Evolutionary conservation across 768 basidiomycete species (phyloP).

Genomic region (Suillus americanus): DNA sequence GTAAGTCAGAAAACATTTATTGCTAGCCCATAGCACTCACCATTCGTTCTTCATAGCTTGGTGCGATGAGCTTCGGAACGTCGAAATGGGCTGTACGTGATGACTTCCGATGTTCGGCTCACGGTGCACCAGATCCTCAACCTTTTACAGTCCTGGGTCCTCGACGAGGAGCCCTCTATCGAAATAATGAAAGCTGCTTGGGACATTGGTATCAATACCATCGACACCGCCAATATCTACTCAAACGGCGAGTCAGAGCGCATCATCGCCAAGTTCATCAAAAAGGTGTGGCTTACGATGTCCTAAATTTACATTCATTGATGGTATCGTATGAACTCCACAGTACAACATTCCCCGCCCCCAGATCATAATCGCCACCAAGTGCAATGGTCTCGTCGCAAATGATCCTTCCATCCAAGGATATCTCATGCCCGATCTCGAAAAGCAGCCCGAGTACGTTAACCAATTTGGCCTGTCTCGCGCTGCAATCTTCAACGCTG

Average conservation of each 20-base stretch:
- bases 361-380: conserved; percentile 32
- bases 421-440: not conserved
- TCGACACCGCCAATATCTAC: conserved; percentile 41
- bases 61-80: conserved; percentile 28
- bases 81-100: conserved; percentile 26
- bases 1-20: conserved; percentile 13
- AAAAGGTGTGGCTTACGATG: conserved; percentile 26
- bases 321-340: not conserved
- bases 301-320: not conserved
- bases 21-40: not conserved
- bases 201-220: conserved; percentile 39
- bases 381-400: conserved; percentile 20
- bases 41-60: conserved; percentile 21
- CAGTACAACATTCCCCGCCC: conserved; percentile 33
- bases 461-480: conserved; percentile 38
- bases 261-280: conserved; percentile 36
- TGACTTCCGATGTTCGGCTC: not conserved
- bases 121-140: no score
- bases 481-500: conserved; percentile 36
- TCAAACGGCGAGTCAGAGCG: conserved; percentile 38
- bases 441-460: conserved; percentile 18
- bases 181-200: conserved; percentile 39
- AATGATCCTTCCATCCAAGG: conserved; percentile 6
- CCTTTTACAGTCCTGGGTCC: conserved; percentile 21
- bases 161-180: conserved; percentile 28